Conservation (phyloP, 768 basidiomycete species). For the Mycena vitilis region DNA sequence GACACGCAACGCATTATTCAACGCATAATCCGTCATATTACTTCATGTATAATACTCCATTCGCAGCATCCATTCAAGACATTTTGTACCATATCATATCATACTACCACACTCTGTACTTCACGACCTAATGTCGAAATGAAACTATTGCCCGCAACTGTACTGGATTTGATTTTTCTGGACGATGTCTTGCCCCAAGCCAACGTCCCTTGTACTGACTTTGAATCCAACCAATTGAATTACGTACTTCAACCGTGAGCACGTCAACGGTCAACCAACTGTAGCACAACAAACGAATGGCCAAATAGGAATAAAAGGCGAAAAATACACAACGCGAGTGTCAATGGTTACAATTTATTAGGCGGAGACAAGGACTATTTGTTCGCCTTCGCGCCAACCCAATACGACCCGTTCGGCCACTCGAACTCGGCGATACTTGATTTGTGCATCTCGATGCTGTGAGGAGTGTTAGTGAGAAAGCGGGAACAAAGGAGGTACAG, state of each 20-base stretch:
- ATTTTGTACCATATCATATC: slow-evolving; percentile 5
- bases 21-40: too few relatives aligned
- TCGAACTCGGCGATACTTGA: slow-evolving; percentile 85
- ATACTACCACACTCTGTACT: not conserved
- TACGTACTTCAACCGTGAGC: not conserved
- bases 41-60: slow-evolving; percentile 17
- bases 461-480: not conserved
- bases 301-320: slow-evolving; percentile 12
- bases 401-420: slow-evolving; percentile 89
- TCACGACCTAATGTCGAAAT: not conserved
- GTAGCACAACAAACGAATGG: slow-evolving; percentile 16
- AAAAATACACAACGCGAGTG: slow-evolving; percentile 12
- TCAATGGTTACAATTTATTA: slow-evolving; percentile 4
- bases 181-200: too few relatives aligned
- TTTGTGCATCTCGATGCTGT: slow-evolving; percentile 90
- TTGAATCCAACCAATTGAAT: not conserved
- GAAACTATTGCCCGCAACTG: not conserved
- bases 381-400: slow-evolving; percentile 55
- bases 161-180: too few relatives aligned
- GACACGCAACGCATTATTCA: slow-evolving; percentile 11
- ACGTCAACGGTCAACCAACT: not conserved
- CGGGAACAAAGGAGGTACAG: not conserved
- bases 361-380: slow-evolving; percentile 8
- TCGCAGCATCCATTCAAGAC: not conserved
- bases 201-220: too few relatives aligned